Evolutionary conservation across 139 green algal species (phyloP).

Genomic region (Diplosphaera chodatii): DNA sequence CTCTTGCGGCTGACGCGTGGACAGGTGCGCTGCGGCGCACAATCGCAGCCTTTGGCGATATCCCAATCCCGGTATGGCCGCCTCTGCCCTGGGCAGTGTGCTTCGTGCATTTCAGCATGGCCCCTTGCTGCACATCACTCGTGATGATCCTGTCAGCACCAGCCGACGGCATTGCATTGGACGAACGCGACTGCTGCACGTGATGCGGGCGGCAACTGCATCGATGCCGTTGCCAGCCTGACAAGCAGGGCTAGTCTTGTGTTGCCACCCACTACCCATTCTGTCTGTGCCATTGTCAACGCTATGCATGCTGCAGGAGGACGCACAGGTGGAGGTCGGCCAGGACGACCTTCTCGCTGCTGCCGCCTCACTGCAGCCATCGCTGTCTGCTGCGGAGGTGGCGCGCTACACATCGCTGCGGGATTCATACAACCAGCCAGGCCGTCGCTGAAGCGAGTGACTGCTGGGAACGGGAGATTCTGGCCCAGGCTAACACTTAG

Average conservation of each 20-base stretch:
- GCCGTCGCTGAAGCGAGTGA: background rate
- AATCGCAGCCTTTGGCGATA: constrained; percentile 15
- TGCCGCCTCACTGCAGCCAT: constrained; percentile 59
- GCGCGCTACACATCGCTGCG: constrained; percentile 65
- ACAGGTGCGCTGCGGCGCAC: constrained; percentile 58
- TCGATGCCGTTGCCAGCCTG: no score
- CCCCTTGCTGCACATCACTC: no score
- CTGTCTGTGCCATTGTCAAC: background rate
- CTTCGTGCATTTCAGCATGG: no score
- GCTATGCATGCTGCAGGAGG: background rate
- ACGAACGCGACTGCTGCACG: no score
- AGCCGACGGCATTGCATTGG: no score
- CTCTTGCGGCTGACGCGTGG: constrained; percentile 88
- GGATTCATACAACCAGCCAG: constrained; percentile 44
- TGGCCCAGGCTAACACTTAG: no score
- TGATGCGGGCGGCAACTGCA: no score
- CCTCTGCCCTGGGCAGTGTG: no score
- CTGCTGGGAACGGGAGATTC: no score
- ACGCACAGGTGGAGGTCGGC: constrained; percentile 37
- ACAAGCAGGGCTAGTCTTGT: no score
- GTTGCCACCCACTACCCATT: no score
- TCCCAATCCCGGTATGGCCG: background rate
- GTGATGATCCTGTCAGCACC: no score
- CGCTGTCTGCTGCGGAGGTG: constrained; percentile 72
- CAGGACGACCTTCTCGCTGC: constrained; percentile 62